Percentiles rank a stretch among this genome's conserved stretches.
These are phyloP conservation scores for Albophoma yamanashiensis DNA, from an alignment of 2,329 filamentous ascomycete species.

Conservation along the genomic window DNA sequence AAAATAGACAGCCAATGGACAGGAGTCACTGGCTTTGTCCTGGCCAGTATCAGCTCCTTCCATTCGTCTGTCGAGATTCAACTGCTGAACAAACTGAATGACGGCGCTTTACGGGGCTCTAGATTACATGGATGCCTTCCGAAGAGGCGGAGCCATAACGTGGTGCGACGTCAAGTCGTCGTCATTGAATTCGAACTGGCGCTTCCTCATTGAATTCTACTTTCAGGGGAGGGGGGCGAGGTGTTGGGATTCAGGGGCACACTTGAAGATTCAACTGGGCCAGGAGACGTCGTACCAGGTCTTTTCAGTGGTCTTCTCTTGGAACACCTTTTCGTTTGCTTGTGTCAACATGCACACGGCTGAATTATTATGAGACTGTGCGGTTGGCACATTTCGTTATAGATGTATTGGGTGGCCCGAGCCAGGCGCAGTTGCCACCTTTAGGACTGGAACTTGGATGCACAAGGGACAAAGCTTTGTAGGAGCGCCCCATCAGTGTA, in stretches of 20 bases:
- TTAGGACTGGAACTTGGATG: background rate
- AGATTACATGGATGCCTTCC: no score
- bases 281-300: conserved; percentile 11
- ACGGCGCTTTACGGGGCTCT: background rate
- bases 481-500: background rate
- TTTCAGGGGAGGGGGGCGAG: background rate
- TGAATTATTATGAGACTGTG: background rate
- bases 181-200: background rate
- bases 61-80: background rate
- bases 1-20: conserved; percentile 1
- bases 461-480: background rate
- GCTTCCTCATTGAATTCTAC: background rate
- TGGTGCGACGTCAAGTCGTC: background rate
- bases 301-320: conserved; percentile 18
- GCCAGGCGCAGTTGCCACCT: background rate
- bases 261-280: background rate
- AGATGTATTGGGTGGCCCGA: background rate
- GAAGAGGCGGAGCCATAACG: background rate
- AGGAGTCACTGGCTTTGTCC: background rate
- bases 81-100: background rate
- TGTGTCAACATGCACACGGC: conserved; percentile 16
- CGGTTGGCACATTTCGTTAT: background rate
- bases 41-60: background rate
- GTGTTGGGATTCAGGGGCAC: background rate
- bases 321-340: conserved; percentile 23